Base-by-base conservation (phyloP, 495 filamentous ascomycete genomes). In the Trichoderma erinaceum region DNA sequence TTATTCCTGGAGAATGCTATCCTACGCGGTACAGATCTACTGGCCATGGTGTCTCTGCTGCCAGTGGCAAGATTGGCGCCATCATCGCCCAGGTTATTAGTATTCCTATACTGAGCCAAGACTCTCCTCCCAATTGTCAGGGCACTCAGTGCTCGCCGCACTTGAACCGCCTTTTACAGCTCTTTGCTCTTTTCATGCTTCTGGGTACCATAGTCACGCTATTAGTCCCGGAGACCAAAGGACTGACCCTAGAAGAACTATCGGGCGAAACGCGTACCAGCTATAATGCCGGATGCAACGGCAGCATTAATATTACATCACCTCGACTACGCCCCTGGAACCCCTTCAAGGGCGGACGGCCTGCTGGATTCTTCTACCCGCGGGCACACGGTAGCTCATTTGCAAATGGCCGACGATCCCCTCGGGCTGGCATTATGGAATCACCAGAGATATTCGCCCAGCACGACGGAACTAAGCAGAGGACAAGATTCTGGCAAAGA, bases 1-100 rank as follows among this genome's bases (percentile, higher is more conserved):
- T 93, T 70, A 86, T 93, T 0, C 90, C 90, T 10, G 90, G 89
- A 25, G 90, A 94, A 73, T 88, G 86, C 69, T 94, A 91, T 79
- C 91, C 91, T 0, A 92, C 91, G 7, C 86, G 90, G 44, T 92
- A 91, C 73, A 84, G 90, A 3, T 87, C 85, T 13, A 91, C 88
- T 27, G 87, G 87, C 5, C 90, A 93, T 75, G 90, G 90, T 52
- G 80, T 94, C 72, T 89, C 86, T 11, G 90, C 90, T 7, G 92
- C 89, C 0, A 81, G 83, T 11, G 92, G 92, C n/a, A 96, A 96
- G 75, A 75, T 95, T 16, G 91, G 92, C 11, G 89, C 92, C 65
- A 93, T 91, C 74, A 61, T 85, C 63, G 83, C 83, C 0, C 84
- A 87, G 70, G 77, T 84, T 44, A 79, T 85, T 44, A 80, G 81